These are phyloP conservation scores for Lentinula sp. DNA, from an alignment of 768 basidiomycete species.

Conservation along the genomic window DNA sequence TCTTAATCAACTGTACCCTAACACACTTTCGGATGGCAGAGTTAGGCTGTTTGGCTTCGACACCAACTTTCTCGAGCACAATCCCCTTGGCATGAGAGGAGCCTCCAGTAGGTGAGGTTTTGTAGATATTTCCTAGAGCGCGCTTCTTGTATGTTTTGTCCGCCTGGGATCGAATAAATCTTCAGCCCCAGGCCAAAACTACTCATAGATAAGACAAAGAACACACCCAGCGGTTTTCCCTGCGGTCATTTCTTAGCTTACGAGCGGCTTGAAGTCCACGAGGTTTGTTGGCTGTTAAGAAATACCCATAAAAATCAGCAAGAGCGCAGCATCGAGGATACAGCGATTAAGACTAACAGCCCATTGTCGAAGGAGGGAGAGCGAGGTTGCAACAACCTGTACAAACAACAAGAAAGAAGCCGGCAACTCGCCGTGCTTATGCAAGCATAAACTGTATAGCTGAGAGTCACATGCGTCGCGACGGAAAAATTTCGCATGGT, in stretches of 20 bases:
- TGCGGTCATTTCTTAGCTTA: constrained; percentile 91
- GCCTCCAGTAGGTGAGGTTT: constrained; percentile 98
- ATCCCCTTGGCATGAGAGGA: constrained; percentile 99
- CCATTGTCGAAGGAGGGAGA: constrained; percentile 3
- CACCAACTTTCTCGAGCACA: constrained; percentile 99
- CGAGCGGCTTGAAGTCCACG: constrained; percentile 98
- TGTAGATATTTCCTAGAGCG: constrained; percentile 98
- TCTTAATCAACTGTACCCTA: constrained; percentile 99
- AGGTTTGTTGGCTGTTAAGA: constrained; percentile 85
- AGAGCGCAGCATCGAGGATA: not conserved
- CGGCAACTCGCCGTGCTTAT: not conserved
- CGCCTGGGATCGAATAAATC: constrained; percentile 48
- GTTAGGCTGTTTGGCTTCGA: constrained; percentile 99
- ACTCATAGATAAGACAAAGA: constrained; percentile 5
- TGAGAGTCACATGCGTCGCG: not conserved
- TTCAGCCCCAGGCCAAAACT: constrained; percentile 7
- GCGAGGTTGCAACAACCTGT: not conserved
- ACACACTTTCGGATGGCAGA: constrained; percentile 99
- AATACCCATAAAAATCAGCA: constrained; percentile 4
- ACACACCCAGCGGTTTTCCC: constrained; percentile 95
- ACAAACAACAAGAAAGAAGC: not conserved
- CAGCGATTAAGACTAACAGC: not conserved
- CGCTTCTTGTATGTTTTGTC: constrained; percentile 99
- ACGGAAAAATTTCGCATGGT: not conserved
- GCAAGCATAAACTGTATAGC: not conserved